Evolutionary conservation across 73 alveolate species (phyloP).

Genomic region (Stentor roeselii): DNA sequence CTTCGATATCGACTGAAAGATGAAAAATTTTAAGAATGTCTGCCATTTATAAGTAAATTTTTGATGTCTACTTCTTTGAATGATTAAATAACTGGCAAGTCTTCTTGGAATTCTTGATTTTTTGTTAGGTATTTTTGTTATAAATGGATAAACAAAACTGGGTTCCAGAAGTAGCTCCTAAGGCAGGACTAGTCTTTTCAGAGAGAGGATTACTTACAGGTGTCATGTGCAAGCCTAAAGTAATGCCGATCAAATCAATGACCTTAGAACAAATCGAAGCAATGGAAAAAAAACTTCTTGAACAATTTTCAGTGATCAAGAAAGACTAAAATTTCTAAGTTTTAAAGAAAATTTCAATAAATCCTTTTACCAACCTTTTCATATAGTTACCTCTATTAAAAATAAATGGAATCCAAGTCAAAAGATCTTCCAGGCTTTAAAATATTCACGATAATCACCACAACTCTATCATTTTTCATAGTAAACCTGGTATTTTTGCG

Average conservation of each 20-base stretch:
- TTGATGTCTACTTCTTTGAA: too few species aligned
- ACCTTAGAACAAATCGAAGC: slow-evolving; percentile 74
- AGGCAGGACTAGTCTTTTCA: slow-evolving; percentile 74
- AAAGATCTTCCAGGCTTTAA: neutral
- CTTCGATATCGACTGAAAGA: too few species aligned
- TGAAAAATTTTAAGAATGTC: too few species aligned
- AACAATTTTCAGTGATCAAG: neutral
- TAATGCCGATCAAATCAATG: slow-evolving; percentile 77
- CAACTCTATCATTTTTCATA: neutral
- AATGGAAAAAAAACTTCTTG: slow-evolving; percentile 54
- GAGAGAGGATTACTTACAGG: slow-evolving; percentile 70
- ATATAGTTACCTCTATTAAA: too few species aligned
- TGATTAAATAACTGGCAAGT: too few species aligned
- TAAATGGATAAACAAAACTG: neutral
- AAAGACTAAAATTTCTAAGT: neutral
- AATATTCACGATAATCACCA: slow-evolving; percentile 4
- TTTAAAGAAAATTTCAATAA: too few species aligned
- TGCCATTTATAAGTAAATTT: too few species aligned
- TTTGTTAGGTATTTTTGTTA: neutral
- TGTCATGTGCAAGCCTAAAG: slow-evolving; percentile 81
- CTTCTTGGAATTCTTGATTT: too few species aligned
- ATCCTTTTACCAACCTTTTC: too few species aligned
- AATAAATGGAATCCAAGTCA: neutral
- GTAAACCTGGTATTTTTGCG: neutral
- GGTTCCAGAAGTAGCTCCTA: slow-evolving; percentile 60